A percentile compares a stretch with the other conserved stretches of the same genome.
Evolutionary conservation across 139 green algal genomes (phyloP).

Genomic region (Chlorella sp.): DNA sequence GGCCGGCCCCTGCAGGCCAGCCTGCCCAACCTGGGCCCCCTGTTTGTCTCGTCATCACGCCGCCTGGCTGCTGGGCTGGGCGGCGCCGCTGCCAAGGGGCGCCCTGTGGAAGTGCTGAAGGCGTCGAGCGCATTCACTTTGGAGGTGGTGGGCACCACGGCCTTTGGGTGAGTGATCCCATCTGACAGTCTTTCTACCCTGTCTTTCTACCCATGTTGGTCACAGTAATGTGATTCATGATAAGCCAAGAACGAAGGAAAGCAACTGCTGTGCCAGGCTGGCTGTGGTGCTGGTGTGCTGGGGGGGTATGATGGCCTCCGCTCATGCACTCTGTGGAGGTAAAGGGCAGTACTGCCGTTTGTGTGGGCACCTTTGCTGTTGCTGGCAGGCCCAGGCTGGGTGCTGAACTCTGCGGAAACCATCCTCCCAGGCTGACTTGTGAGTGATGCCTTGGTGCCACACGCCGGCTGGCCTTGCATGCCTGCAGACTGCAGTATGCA

Average conservation of each 20-base stretch:
- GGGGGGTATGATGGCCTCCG: background rate
- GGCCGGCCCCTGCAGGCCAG: background rate
- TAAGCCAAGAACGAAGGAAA: no score
- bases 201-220: no score
- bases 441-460: background rate
- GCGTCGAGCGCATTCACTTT: slow-evolving; percentile 62
- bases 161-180: slow-evolving; percentile 70
- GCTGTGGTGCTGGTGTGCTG: background rate
- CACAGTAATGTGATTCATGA: no score
- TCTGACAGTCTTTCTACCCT: no score
- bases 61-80: slow-evolving; percentile 46
- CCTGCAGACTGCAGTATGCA: no score
- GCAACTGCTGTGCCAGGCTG: no score
- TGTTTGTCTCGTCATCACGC: slow-evolving; percentile 51
- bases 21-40: background rate
- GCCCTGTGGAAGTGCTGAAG: slow-evolving; percentile 54
- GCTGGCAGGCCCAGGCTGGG: no score
- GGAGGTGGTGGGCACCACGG: slow-evolving; percentile 63
- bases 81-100: slow-evolving; percentile 20
- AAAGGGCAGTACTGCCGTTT: no score
- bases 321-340: no score
- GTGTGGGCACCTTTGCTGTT: background rate
- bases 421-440: background rate
- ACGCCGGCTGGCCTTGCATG: no score
- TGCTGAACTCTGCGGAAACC: no score